Conservation (phyloP, 164 flowering plant species). For the Stephania cephalantha region DNA sequence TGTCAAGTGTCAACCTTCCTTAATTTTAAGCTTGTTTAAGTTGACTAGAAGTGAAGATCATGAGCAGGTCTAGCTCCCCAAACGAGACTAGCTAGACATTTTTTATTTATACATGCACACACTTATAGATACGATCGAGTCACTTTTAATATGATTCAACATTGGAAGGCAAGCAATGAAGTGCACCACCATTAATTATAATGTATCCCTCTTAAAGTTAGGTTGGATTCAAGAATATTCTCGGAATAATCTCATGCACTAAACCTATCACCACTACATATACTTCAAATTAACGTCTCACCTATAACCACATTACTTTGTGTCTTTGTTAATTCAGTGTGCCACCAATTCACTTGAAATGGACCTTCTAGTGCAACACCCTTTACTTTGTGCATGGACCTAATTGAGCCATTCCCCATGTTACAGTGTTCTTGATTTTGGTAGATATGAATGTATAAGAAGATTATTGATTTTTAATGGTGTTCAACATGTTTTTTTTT, state of each 20-base stretch:
- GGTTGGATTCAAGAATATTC: constrained; percentile 11
- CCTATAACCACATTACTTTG: not conserved
- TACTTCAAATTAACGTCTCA: not conserved
- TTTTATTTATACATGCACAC: too few species aligned
- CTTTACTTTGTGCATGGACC: not conserved
- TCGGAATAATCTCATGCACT: constrained; percentile 10
- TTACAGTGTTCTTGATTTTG: not conserved
- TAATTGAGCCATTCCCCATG: not conserved
- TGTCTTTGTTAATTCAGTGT: not conserved
- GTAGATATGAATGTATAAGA: not conserved
- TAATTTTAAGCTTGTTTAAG: not conserved
- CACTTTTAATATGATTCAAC: constrained; percentile 6
- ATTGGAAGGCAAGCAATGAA: constrained; percentile 1
- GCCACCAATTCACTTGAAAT: not conserved
- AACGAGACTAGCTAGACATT: not conserved
- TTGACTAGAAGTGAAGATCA: not conserved
- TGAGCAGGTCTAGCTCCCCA: not conserved
- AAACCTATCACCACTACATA: not conserved
- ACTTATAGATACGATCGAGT: not conserved
- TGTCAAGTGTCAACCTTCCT: not conserved
- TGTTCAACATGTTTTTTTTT: too few species aligned
- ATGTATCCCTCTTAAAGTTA: not conserved
- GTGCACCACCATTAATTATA: not conserved
- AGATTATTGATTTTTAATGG: too few species aligned
- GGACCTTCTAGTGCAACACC: not conserved